Conservation (phyloP, 768 basidiomycete genomes). For the Leccinum aurantiacum region DNA sequence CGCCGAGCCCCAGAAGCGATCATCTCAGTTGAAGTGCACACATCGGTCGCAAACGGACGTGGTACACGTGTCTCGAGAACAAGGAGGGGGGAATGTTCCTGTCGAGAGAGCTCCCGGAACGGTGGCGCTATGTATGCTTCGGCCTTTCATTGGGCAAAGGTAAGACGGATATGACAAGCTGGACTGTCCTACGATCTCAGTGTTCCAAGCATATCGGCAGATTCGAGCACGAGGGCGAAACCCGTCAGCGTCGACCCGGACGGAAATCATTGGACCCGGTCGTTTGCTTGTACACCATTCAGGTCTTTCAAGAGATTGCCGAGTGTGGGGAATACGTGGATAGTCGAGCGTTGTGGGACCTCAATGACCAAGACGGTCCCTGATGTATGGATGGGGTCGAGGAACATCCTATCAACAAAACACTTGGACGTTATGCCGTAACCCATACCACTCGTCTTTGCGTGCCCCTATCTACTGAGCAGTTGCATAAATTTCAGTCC, state of each 20-base stretch:
- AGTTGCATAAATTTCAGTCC: not conserved
- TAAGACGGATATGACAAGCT: not conserved
- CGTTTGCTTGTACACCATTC: not conserved
- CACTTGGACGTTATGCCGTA: not conserved
- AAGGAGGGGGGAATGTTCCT: not conserved
- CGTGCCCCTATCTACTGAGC: not conserved
- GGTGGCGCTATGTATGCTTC: not conserved
- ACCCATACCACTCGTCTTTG: not conserved
- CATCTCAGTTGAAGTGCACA: slow-evolving; percentile 2
- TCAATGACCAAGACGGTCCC: not conserved
- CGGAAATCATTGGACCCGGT: not conserved
- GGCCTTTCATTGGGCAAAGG: not conserved
- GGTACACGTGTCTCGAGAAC: not conserved
- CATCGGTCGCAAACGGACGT: not conserved
- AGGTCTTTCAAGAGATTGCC: not conserved
- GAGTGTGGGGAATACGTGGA: not conserved
- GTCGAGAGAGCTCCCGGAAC: not conserved
- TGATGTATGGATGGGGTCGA: not conserved
- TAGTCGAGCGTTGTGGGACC: not conserved
- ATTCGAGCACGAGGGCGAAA: not conserved
- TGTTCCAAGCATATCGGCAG: not conserved
- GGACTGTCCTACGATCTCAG: not conserved
- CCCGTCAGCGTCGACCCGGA: not conserved
- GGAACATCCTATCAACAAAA: not conserved
- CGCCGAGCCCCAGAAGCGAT: slow-evolving; percentile 1